phyloP scores from a whole-genome alignment of 805 yeast genomes.

The Nakazawaea populi region DNA sequence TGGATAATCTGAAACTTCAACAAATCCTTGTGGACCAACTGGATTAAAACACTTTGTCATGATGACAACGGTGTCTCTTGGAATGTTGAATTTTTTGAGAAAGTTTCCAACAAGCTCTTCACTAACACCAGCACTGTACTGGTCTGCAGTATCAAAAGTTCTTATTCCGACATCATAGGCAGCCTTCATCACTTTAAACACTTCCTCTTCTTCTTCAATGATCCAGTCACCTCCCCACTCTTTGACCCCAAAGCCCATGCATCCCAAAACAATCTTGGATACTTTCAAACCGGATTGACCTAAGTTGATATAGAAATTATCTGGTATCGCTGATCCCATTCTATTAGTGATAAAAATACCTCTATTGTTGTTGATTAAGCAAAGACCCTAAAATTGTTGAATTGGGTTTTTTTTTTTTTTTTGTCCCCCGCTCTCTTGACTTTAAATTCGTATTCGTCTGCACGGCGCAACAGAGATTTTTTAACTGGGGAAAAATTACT shows the following conservation, averaged over 20 bases:
- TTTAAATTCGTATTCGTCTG: too few species aligned
- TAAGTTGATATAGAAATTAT: slow-evolving; percentile 3
- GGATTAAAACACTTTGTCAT: slow-evolving; percentile 19
- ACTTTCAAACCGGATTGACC: slow-evolving; percentile 31
- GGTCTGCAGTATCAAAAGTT: slow-evolving; percentile 38
- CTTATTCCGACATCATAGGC: slow-evolving; percentile 40
- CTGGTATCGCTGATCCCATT: not conserved
- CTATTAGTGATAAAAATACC: too few species aligned
- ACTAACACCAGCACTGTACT: slow-evolving; percentile 21
- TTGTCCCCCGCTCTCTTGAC: too few species aligned
- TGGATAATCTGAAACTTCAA: not conserved
- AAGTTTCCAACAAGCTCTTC: slow-evolving; percentile 22
- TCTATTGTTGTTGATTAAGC: too few species aligned
- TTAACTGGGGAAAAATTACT: too few species aligned
- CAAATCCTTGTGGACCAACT: slow-evolving; percentile 4
- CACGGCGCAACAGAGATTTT: too few species aligned
- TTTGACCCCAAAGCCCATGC: slow-evolving; percentile 30
- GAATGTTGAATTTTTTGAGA: slow-evolving; percentile 21
- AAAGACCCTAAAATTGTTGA: too few species aligned
- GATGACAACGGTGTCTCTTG: slow-evolving; percentile 21
- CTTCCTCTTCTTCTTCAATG: slow-evolving; percentile 38
- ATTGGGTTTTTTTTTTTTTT: too few species aligned
- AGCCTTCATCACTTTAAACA: slow-evolving; percentile 34
- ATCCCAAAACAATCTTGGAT: slow-evolving; percentile 28
- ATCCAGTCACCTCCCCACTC: slow-evolving; percentile 33